A percentile compares a stretch with the other conserved stretches of the same genome.
These are phyloP conservation scores for Neurospora cerealis DNA, from an alignment of 495 filamentous ascomycete species.

Conservation along the genomic window DNA sequence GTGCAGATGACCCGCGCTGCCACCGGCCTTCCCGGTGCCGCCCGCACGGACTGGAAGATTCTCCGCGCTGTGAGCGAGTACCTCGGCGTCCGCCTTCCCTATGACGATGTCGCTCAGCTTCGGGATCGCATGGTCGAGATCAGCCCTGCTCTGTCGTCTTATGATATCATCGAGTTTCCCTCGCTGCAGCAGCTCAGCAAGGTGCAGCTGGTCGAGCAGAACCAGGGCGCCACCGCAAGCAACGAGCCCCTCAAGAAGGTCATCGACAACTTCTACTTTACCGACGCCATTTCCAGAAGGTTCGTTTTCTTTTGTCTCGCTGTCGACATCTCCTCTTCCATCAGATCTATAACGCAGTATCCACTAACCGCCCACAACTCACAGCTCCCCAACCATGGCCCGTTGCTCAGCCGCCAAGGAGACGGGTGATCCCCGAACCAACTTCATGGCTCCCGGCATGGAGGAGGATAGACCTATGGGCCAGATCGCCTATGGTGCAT, in stretches of 20 bases:
- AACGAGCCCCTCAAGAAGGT: constrained; percentile 64
- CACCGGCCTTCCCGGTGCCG: constrained; percentile 73
- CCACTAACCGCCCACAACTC: not conserved
- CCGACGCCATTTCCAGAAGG: constrained; percentile 91
- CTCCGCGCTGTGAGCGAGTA: constrained; percentile 85
- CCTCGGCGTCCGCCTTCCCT: constrained; percentile 76
- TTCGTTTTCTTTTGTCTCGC: constrained; percentile 27
- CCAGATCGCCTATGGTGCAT: constrained; percentile 39
- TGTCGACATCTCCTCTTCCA: not conserved
- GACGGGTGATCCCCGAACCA: constrained; percentile 58
- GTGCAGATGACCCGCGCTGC: constrained; percentile 87
- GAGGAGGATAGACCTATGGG: constrained; percentile 42
- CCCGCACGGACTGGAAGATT: constrained; percentile 97
- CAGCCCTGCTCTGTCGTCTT: constrained; percentile 74
- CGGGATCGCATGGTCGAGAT: constrained; percentile 94
- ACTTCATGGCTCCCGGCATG: constrained; percentile 77
- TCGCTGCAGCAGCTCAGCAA: constrained; percentile 64
- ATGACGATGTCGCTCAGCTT: constrained; percentile 80
- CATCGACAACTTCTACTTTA: constrained; percentile 95
- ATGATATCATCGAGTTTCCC: constrained; percentile 80
- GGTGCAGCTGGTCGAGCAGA: constrained; percentile 88
- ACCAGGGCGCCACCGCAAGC: constrained; percentile 67
- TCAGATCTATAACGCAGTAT: not conserved
- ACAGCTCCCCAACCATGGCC: constrained; percentile 92
- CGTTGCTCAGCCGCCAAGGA: constrained; percentile 81